These are phyloP conservation scores for Colletotrichum gloeosporioides DNA, from an alignment of 2,329 filamentous ascomycete genomes.

Conservation along the genomic window DNA sequence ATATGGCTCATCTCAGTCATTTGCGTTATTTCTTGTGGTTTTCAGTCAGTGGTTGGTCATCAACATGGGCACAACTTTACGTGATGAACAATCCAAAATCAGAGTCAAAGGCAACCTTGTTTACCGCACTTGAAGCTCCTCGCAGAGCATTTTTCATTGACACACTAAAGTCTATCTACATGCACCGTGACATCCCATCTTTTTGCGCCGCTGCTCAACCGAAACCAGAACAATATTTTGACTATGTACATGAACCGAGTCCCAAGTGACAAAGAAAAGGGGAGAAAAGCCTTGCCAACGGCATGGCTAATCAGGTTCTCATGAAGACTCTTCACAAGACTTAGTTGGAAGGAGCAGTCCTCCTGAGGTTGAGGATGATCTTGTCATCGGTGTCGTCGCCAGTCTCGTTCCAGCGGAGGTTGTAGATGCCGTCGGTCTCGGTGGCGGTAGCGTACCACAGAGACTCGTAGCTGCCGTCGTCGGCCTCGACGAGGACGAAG, in stretches of 20 bases:
- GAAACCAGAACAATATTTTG: background rate
- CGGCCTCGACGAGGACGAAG: slow-evolving; percentile 15
- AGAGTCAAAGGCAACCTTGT: background rate
- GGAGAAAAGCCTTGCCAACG: background rate
- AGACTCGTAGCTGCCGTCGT: slow-evolving; percentile 17
- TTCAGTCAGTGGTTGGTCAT: background rate
- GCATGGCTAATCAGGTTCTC: background rate
- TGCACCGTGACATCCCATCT: background rate
- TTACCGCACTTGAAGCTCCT: background rate
- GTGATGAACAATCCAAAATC: background rate
- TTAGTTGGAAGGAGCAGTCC: slow-evolving; percentile 20
- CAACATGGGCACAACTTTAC: background rate
- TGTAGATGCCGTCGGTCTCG: slow-evolving; percentile 20
- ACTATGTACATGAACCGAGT: background rate
- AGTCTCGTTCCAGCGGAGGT: slow-evolving; percentile 29
- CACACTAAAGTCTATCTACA: background rate
- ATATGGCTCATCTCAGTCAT: background rate
- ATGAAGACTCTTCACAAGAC: background rate
- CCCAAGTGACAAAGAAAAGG: background rate
- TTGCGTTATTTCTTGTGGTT: background rate
- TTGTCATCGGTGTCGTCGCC: slow-evolving; percentile 4
- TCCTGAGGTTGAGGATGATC: slow-evolving; percentile 27
- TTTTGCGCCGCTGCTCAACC: background rate
- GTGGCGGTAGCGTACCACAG: slow-evolving; percentile 28
- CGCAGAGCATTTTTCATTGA: background rate